These are phyloP conservation scores for Pochonia chlamydosporia DNA, from an alignment of 2,329 filamentous ascomycete species.

Conservation along the genomic window DNA sequence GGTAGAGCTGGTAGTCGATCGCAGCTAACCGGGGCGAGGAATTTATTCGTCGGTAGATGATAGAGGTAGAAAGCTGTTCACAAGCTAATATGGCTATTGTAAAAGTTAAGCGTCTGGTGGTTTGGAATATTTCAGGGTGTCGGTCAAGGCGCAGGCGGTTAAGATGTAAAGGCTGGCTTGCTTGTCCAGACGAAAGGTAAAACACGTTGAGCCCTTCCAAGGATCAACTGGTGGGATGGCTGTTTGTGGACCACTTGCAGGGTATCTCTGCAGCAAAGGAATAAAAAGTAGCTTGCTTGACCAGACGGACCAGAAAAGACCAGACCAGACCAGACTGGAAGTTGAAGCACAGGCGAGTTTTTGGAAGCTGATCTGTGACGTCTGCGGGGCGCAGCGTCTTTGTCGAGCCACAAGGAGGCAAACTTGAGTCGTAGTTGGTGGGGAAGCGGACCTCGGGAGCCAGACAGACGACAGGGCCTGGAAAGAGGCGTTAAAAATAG, in stretches of 20 bases:
- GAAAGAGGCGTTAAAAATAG: background rate
- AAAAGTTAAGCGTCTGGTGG: background rate
- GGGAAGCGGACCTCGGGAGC: background rate
- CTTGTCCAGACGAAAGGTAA: too few relatives aligned
- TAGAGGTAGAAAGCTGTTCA: too few relatives aligned
- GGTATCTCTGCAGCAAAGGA: background rate
- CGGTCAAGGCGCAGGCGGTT: slow-evolving; percentile 1
- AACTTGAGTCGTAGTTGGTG: slow-evolving; percentile 1
- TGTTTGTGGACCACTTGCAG: background rate
- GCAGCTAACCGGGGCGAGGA: too few relatives aligned
- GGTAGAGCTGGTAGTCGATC: too few relatives aligned
- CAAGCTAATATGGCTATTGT: background rate
- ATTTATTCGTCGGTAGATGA: background rate
- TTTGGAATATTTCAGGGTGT: background rate
- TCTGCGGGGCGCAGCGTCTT: slow-evolving; percentile 5
- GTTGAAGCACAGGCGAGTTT: too few relatives aligned
- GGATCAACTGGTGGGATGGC: too few relatives aligned
- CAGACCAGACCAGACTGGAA: too few relatives aligned
- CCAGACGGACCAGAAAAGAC: background rate
- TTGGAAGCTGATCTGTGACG: slow-evolving; percentile 3
- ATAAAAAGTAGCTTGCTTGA: too few relatives aligned
- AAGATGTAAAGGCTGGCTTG: background rate
- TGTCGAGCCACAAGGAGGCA: background rate
- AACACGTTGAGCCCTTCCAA: background rate
- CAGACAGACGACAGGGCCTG: background rate